Conservation (phyloP, 805 yeast genomes). For the Myxozyma udenii region DNA sequence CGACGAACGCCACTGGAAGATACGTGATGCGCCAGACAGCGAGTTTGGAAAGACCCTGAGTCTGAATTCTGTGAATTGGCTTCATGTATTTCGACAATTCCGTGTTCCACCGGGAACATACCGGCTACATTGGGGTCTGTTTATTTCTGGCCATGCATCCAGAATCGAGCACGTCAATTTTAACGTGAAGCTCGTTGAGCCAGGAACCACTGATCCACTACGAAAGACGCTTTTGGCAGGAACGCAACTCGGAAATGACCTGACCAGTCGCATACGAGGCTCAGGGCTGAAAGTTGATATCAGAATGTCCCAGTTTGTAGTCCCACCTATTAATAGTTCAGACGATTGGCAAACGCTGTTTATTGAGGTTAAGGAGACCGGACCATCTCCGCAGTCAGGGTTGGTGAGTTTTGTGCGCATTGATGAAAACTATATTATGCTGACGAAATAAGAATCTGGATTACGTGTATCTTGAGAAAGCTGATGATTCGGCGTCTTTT, state of each 20-base stretch:
- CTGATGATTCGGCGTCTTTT: too few relatives aligned
- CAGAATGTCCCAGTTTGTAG: slow-evolving; percentile 10
- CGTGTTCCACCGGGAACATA: slow-evolving; percentile 22
- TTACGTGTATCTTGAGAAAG: too few relatives aligned
- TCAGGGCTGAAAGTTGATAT: slow-evolving; percentile 20
- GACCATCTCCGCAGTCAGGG: slow-evolving; percentile 5
- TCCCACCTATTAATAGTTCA: slow-evolving; percentile 1
- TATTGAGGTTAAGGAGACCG: slow-evolving; percentile 19
- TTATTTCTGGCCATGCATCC: too few relatives aligned
- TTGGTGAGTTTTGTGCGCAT: too few relatives aligned
- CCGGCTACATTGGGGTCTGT: slow-evolving; percentile 20
- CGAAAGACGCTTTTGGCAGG: too few relatives aligned
- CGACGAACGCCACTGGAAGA: slow-evolving; percentile 13
- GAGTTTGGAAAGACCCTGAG: slow-evolving; percentile 14
- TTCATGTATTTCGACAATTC: slow-evolving; percentile 21
- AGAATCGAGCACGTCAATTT: too few relatives aligned
- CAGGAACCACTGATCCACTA: too few relatives aligned
- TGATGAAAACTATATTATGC: too few relatives aligned
- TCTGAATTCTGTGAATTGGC: slow-evolving; percentile 18
- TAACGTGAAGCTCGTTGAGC: too few relatives aligned
- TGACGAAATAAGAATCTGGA: too few relatives aligned
- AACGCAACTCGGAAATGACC: slow-evolving; percentile 4
- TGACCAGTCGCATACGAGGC: background rate
- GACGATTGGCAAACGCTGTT: slow-evolving; percentile 20
- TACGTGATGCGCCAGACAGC: slow-evolving; percentile 3